phyloP scores from a whole-genome alignment of 2,329 filamentous ascomycete species.

The Daldinia eschscholtzii region DNA sequence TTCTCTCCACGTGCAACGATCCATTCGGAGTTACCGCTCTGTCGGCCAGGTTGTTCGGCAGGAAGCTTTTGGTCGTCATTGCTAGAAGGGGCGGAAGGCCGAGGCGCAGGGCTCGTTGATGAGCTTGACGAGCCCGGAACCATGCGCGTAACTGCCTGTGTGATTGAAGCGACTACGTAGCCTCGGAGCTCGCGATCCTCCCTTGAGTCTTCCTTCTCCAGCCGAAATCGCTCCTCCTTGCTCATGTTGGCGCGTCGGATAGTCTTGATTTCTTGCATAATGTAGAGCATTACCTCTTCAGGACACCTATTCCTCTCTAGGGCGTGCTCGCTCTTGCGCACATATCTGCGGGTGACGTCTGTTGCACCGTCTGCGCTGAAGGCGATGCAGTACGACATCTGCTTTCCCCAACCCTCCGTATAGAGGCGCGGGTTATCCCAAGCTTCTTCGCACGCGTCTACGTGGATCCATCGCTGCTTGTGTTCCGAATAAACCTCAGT shows the following conservation, averaged over 20 bases:
- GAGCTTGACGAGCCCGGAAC: slow-evolving; percentile 63
- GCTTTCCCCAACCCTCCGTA: slow-evolving; percentile 94
- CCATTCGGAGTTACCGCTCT: slow-evolving; percentile 66
- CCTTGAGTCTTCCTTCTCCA: slow-evolving; percentile 82
- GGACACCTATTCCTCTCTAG: slow-evolving; percentile 82
- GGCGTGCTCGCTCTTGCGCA: slow-evolving; percentile 78
- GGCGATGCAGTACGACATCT: slow-evolving; percentile 96
- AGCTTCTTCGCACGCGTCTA: slow-evolving; percentile 92
- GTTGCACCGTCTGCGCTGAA: slow-evolving; percentile 90
- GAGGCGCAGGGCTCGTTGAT: slow-evolving; percentile 25
- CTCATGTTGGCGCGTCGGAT: slow-evolving; percentile 85
- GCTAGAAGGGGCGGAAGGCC: slow-evolving; percentile 45
- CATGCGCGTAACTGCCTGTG: slow-evolving; percentile 77
- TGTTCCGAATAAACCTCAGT: slow-evolving; percentile 97
- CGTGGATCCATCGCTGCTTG: slow-evolving; percentile 94
- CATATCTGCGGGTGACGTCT: slow-evolving; percentile 75
- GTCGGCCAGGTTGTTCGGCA: slow-evolving; percentile 68
- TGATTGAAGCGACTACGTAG: slow-evolving; percentile 80
- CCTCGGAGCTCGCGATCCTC: slow-evolving; percentile 82
- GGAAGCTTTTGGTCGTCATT: slow-evolving; percentile 71
- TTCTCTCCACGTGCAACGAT: slow-evolving; percentile 62
- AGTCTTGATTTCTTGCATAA: slow-evolving; percentile 90
- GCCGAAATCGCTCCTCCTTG: slow-evolving; percentile 85
- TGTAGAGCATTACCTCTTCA: slow-evolving; percentile 90
- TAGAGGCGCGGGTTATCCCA: slow-evolving; percentile 97